phyloP scores from a whole-genome alignment of 1,284 basidiomycete species.

The Boletus sp. region DNA sequence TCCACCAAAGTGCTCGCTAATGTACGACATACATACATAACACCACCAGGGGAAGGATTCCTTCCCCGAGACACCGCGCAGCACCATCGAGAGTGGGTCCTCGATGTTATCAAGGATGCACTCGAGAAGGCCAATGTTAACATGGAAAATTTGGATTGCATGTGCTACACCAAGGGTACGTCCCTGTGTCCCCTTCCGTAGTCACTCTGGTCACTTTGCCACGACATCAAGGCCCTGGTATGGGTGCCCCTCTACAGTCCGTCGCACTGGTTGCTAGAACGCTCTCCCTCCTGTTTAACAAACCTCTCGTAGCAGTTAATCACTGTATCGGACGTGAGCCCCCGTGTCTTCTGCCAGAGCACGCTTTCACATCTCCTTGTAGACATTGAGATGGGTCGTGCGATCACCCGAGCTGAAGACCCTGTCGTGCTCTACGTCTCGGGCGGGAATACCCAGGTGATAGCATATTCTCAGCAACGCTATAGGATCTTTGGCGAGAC shows the following conservation, averaged over 20 bases:
- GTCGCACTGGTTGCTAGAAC: conserved; percentile 95
- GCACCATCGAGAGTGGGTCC: conserved; percentile 93
- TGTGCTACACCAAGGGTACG: conserved; percentile 94
- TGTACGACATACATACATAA: conserved; percentile 95
- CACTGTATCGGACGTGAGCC: conserved; percentile 95
- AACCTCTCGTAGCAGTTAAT: conserved; percentile 95
- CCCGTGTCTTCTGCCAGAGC: not conserved
- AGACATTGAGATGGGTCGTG: conserved; percentile 99
- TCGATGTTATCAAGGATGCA: conserved; percentile 80
- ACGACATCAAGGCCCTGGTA: conserved; percentile 76
- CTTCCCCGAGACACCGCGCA: conserved; percentile 92
- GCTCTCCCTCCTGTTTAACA: conserved; percentile 81
- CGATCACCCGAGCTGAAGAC: conserved; percentile 92
- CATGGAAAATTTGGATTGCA: conserved; percentile 84
- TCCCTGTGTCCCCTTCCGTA: not conserved
- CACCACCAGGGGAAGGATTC: conserved; percentile 97
- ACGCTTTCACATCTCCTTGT: conserved; percentile 6
- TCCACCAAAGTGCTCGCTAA: conserved; percentile 73
- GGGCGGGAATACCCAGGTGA: conserved; percentile 98
- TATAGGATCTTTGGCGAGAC: conserved; percentile 99
- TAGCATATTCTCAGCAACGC: conserved; percentile 94
- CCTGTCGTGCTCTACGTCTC: conserved; percentile 98
- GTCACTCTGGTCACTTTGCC: not conserved
- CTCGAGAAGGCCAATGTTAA: conserved; percentile 68
- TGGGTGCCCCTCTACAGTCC: conserved; percentile 96